Base-by-base conservation (phyloP, 768 basidiomycete genomes). In the Mycena chlorophos region DNA sequence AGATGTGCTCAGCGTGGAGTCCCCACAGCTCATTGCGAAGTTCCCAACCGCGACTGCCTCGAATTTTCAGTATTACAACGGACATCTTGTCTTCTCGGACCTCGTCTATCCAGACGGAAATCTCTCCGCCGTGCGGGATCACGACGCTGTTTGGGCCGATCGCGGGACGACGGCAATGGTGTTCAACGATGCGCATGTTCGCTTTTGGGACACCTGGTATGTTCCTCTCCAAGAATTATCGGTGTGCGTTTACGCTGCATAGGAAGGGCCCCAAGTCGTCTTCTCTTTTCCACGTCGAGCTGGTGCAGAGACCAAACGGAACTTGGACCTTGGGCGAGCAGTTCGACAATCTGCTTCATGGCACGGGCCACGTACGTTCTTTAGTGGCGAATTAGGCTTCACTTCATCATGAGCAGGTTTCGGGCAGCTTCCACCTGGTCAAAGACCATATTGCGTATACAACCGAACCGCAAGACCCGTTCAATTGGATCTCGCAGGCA, bases 71-170 rank as follows among this genome's bases (percentile, higher is more conserved):
- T 89, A 83, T 66, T 79, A 79, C 26, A 59, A 65, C 71, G n/a
- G 73, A 81, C 3, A 82, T 82, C 16, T 99, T 31, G 85, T 92
- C 5, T 98, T 99, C 75, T 89, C 92, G 0, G 91, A 90, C 29
- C 78, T 83, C 51, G 92, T 96, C 4, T 88, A 89, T 66, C 70
- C 81, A 2, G 89, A 95, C 56, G 87, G 86, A 2, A 80, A 87
- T 56, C 72, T 97, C 43, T 82, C 79, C 30, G 77, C 84, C 8
- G 87, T 88, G 20, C 81, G 78, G 58, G 76, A 83, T 61, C 80
- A 88, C 61, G 91, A 96, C 66, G 74, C 85, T 58, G 78, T 74
- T 38, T 89, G 85, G 76, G 84, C 87, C 49, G 79, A 84, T 54
- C 81, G 88, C 1, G 94, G 91, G 4, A 82, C 84, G 49, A 78